These are phyloP conservation scores for Penicillium manginii DNA, from an alignment of 495 filamentous ascomycete species.

Conservation along the genomic window DNA sequence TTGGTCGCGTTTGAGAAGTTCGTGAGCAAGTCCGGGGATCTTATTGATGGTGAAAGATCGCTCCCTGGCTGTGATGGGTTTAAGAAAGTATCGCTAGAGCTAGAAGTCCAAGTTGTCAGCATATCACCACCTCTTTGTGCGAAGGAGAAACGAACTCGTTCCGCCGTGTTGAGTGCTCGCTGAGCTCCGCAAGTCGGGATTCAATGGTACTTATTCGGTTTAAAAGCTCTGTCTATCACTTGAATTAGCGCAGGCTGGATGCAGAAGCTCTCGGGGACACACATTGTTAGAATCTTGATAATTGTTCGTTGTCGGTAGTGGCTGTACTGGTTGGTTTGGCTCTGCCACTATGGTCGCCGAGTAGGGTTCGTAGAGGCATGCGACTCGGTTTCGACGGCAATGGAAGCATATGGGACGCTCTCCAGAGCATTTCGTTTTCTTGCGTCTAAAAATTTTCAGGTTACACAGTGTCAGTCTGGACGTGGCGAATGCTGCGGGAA, in stretches of 20 bases:
- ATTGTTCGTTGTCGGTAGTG: not conserved
- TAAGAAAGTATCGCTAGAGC: not conserved
- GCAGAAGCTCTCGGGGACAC: not conserved
- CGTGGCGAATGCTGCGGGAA: not conserved
- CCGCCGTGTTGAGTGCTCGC: conserved; percentile 1
- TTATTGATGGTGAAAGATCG: not conserved
- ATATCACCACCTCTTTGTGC: not conserved
- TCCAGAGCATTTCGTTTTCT: conserved; percentile 39
- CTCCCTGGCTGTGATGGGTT: not conserved
- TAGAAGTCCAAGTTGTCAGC: not conserved
- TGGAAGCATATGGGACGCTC: conserved; percentile 33
- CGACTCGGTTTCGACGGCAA: conserved; percentile 26
- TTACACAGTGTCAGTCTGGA: not conserved
- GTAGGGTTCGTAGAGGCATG: conserved; percentile 31
- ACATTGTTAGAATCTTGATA: not conserved
- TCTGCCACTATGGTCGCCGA: conserved; percentile 17
- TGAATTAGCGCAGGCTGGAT: not conserved
- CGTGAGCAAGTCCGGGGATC: not conserved
- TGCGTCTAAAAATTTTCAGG: conserved; percentile 19
- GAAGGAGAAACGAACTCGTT: conserved; percentile 2
- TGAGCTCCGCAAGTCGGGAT: conserved; percentile 31
- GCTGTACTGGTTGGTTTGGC: not conserved
- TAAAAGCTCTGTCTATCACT: conserved; percentile 17
- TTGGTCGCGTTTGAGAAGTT: not conserved
- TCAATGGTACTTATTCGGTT: conserved; percentile 27